These are phyloP conservation scores for Verticillium isaacii DNA, from an alignment of 2,329 filamentous ascomycete genomes.

Conservation along the genomic window DNA sequence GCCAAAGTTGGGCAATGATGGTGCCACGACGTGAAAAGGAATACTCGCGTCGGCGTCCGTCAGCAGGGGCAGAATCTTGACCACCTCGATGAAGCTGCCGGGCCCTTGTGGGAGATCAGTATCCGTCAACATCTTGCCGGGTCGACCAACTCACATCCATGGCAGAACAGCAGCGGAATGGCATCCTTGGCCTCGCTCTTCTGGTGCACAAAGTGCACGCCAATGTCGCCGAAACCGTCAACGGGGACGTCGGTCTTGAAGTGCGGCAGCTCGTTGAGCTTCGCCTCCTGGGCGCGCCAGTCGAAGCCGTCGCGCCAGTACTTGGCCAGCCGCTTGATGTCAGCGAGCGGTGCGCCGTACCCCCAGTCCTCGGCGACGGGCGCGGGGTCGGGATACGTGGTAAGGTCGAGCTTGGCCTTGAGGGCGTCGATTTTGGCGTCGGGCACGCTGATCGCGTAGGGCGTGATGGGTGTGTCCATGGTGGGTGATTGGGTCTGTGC, in stretches of 20 bases:
- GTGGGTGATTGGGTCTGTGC: not conserved
- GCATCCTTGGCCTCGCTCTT: constrained; percentile 42
- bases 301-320: constrained; percentile 47
- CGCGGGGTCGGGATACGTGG: constrained; percentile 23
- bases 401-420: constrained; percentile 22
- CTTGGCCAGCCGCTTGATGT: constrained; percentile 27
- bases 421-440: constrained; percentile 11
- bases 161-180: constrained; percentile 63
- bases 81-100: constrained; percentile 63
- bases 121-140: not conserved
- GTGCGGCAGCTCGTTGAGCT: constrained; percentile 54
- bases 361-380: constrained; percentile 27
- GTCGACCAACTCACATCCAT: constrained; percentile 45
- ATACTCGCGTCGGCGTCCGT: constrained; percentile 26
- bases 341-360: constrained; percentile 24
- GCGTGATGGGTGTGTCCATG: constrained; percentile 6
- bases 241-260: constrained; percentile 48
- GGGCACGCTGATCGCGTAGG: not conserved
- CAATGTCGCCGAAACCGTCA: constrained; percentile 52
- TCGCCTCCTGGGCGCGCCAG: constrained; percentile 55
- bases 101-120: constrained; percentile 37
- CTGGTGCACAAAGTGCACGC: constrained; percentile 62
- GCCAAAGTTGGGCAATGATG: constrained; percentile 51
- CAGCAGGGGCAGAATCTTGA: constrained; percentile 53
- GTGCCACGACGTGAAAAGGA: constrained; percentile 53